Percentiles rank a stretch among this genome's conserved stretches.
phyloP scores from a whole-genome alignment of 2,329 filamentous ascomycete genomes.

The Magnaporthiopsis incrustans region DNA sequence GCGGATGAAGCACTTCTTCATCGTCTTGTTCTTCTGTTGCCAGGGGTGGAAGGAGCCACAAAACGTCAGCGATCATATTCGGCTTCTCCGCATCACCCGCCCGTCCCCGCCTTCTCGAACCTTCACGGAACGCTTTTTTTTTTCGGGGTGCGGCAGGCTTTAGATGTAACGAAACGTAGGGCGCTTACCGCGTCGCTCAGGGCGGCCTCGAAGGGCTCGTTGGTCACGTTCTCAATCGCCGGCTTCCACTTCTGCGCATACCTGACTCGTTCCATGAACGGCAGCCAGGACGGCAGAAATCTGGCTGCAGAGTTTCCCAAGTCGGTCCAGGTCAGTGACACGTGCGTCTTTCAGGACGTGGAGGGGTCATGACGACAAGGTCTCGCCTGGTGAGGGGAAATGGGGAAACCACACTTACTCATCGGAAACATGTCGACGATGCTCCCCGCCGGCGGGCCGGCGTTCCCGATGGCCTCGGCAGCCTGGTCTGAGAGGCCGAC shows the following conservation, averaged over 20 bases:
- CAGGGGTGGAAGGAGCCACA: too few relatives aligned
- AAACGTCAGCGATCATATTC: neutral
- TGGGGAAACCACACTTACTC: conserved; percentile 6
- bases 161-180: neutral
- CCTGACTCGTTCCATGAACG: conserved; percentile 5
- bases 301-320: conserved; percentile 3
- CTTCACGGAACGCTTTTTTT: neutral
- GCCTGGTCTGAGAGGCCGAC: conserved; percentile 15
- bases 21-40: conserved; percentile 2
- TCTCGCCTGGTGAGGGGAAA: too few relatives aligned
- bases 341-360: neutral
- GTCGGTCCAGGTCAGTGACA: neutral
- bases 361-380: neutral
- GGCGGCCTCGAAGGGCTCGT: conserved; percentile 15
- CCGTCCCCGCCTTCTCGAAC: neutral
- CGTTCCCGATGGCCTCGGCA: conserved; percentile 9
- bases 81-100: too few relatives aligned
- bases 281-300: conserved; percentile 9
- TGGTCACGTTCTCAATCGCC: conserved; percentile 16
- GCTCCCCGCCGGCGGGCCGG: conserved; percentile 10
- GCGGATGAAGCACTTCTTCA: conserved; percentile 8
- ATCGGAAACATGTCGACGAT: conserved; percentile 10
- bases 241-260: conserved; percentile 6
- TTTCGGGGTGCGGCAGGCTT: neutral
- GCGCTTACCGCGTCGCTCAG: conserved; percentile 4